Base-by-base conservation (phyloP, 495 filamentous ascomycete genomes). In the Lichenothelia convexa region DNA sequence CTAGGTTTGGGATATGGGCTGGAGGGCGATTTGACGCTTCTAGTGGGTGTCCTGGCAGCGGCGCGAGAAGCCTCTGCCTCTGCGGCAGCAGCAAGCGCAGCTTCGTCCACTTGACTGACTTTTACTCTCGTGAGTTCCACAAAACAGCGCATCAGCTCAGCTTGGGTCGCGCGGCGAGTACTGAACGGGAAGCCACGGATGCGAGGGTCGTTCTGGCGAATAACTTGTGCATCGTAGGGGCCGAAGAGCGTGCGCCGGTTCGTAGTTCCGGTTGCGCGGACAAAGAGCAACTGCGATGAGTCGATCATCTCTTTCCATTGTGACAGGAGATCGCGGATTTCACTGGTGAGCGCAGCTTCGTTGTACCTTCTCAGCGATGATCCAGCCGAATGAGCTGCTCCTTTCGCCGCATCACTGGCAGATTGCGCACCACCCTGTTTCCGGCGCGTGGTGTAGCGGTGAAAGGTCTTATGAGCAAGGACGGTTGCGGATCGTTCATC, bases 401-500 rank as follows among this genome's bases (percentile, higher is more conserved):
- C 87, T 48, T 92, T 93, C 3, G 85, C 71, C 23, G 77, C 71
- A 51, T 97, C 89, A 51, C 79, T 95, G 18, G 89, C 75, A 5
- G 84, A 87, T 55, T 97, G 89, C 21, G 85, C 71, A 11, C 89
- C 89, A 60, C 89, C 89, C 56, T 97, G 89, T 48, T 95, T 97
- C 38, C 87, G 73, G 29, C 89, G 67, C 0, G 89, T 97, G 0
- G 89, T 97, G 48, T 97, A 97, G 18, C 91, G 70, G 54, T 97
- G 89, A 57, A 95, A 95, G 0, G 91, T 93, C 57, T 97, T 95
- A 53, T 95, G 89, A 3, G 80, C 89, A 36, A 95, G 61, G 3
- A 97, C 80, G 1, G 72, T 71, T 5, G 85, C 80, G 48, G 89
- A 78, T 39, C 79, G 70, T 35, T 86, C 80, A 43, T 82, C 64